phyloP scores from a whole-genome alignment of 2,329 filamentous ascomycete genomes.

The Capronia epimyces region DNA sequence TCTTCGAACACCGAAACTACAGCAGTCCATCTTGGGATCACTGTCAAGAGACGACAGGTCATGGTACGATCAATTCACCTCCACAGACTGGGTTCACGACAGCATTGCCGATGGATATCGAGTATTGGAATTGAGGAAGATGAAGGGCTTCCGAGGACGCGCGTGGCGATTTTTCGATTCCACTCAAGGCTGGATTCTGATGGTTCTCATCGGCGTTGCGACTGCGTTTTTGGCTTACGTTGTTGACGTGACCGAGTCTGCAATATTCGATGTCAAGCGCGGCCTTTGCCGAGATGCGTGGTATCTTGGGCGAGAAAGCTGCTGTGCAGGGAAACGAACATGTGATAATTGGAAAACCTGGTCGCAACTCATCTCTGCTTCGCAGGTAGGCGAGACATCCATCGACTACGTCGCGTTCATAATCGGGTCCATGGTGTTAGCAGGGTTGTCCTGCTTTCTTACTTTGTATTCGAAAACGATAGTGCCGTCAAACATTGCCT shows the following conservation, averaged over 20 bases:
- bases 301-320: constrained; percentile 66
- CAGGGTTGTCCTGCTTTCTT: constrained; percentile 67
- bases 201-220: constrained; percentile 79
- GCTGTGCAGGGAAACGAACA: constrained; percentile 52
- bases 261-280: constrained; percentile 84
- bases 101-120: constrained; percentile 91
- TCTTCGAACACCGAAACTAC: constrained; percentile 26
- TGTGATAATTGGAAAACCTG: constrained; percentile 60
- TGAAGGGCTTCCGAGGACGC: constrained; percentile 80
- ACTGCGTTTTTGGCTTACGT: constrained; percentile 82
- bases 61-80: constrained; percentile 98
- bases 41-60: constrained; percentile 76
- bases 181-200: constrained; percentile 88
- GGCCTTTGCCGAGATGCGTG: constrained; percentile 73
- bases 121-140: constrained; percentile 71
- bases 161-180: constrained; percentile 73
- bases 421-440: constrained; percentile 62
- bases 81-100: constrained; percentile 97
- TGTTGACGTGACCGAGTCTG: constrained; percentile 79
- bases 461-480: constrained; percentile 90
- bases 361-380: constrained; percentile 57
- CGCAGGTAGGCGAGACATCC: constrained; percentile 48
- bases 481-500: constrained; percentile 72
- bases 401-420: constrained; percentile 77
- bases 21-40: constrained; percentile 48